Evolutionary conservation across 257 asterid genomes (phyloP).

Genomic region (Osmanthus fragrans): DNA sequence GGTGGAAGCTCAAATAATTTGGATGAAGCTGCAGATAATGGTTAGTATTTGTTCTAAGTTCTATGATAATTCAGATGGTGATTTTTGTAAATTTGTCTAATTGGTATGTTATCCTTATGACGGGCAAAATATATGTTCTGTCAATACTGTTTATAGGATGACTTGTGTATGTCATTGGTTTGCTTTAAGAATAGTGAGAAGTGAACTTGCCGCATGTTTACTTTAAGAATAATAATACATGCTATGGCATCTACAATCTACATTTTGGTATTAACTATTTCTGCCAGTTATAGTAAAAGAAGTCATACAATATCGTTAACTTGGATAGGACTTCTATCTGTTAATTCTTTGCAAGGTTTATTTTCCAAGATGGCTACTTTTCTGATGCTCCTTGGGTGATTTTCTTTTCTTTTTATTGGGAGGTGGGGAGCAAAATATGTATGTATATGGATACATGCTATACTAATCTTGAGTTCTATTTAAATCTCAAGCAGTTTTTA

Average conservation of each 20-base stretch:
- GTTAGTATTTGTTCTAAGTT: constrained; percentile 35
- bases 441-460: not conserved
- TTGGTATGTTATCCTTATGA: constrained; percentile 3
- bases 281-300: not conserved
- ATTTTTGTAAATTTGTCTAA: not conserved
- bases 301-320: not conserved
- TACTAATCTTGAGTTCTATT: not conserved
- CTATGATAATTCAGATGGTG: not conserved
- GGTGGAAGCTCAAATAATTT: constrained; percentile 40
- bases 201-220: not conserved
- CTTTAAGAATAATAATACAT: not conserved
- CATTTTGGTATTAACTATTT: not conserved
- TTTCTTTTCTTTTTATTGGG: not conserved
- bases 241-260: not conserved
- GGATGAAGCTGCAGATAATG: constrained; percentile 33
- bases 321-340: not conserved
- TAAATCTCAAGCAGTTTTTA: constrained; percentile 4
- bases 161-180: not conserved
- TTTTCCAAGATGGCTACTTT: not conserved
- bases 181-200: not conserved
- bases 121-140: not conserved
- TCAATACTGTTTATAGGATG: not conserved
- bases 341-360: not conserved
- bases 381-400: not conserved
- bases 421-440: not conserved